Base-by-base conservation (phyloP, 2,329 filamentous ascomycete species). In the Incumbomyces lentus region DNA sequence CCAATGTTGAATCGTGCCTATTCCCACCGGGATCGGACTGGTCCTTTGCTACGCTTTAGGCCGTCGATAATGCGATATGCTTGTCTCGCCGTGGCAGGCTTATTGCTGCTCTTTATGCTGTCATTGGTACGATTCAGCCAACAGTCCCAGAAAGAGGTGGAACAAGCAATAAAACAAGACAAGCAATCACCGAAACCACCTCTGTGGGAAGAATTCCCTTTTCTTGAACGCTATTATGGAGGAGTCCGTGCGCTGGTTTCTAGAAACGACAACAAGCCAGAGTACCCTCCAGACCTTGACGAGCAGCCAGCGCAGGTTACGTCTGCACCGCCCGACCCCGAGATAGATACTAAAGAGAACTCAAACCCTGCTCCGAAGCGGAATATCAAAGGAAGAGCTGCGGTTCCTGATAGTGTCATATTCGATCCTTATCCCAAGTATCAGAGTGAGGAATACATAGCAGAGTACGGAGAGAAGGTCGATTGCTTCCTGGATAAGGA, bases 211-310 rank as follows among this genome's bases (percentile, higher is more conserved):
- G 77, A 75, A 8, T 96, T 94, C 61, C 79, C 81, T 0, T 93
- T 95, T 59, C 65, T 98, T 51, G 82, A 82, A 50, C 76, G 89
- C 52, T 98, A 95, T 62, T 92, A 95, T 62, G 90, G 88, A 12
- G 92, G 92, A 1, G 74, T 98, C 49, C 75, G 82, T 53, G 83
- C 76, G 0, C 61, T 98, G 51, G 77, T 85, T 0, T 66, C 78
- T 0, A 68, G 79, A 19, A 63, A 72, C 12, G 70, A 85, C 40
- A 90, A 89, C 54, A 69, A 74, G 8, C 82, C 89, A 0, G 86
- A 96, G 60, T 96, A 94, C 60, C 90, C 92, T 1, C 72, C 74
- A 6, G 66, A 74, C 1, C 61, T 59, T 14, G 73, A 75, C 40
- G 79, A 82, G 42, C 81, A 82, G 54, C 64, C 75, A 54, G 65